A percentile compares a stretch with the other conserved stretches of the same genome.
These are phyloP conservation scores for Termitomyces sp. DNA, from an alignment of 768 basidiomycete genomes.

Conservation along the genomic window DNA sequence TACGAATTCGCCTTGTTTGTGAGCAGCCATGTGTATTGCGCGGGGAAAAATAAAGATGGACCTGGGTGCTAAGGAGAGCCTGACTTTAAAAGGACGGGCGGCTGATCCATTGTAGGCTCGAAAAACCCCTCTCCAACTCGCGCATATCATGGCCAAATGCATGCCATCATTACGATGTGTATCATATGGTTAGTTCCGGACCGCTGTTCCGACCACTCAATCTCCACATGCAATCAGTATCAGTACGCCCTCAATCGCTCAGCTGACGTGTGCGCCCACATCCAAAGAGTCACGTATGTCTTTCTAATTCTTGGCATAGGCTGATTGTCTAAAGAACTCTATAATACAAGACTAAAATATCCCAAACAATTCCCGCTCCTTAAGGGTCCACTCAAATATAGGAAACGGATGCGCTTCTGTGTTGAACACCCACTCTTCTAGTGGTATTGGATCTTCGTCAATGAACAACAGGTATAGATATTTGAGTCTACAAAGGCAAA, in stretches of 20 bases:
- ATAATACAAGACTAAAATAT: slow-evolving; percentile 18
- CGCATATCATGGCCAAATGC: slow-evolving; percentile 9
- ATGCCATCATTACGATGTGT: not conserved
- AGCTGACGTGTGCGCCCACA: not conserved
- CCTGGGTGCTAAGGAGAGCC: not conserved
- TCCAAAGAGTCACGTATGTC: too few relatives aligned
- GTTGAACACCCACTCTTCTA: slow-evolving; percentile 58
- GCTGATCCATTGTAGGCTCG: slow-evolving; percentile 4
- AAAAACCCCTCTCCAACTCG: slow-evolving; percentile 8
- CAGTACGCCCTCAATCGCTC: not conserved
- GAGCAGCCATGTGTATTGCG: slow-evolving; percentile 18
- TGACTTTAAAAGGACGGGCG: slow-evolving; percentile 7
- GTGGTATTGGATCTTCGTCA: slow-evolving; percentile 53
- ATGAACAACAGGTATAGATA: slow-evolving; percentile 69
- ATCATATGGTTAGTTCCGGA: slow-evolving; percentile 9
- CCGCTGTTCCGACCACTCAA: slow-evolving; percentile 10
- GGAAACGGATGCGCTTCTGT: slow-evolving; percentile 78
- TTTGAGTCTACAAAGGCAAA: slow-evolving; percentile 43
- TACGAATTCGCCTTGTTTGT: slow-evolving; percentile 75
- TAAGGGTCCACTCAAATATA: slow-evolving; percentile 56
- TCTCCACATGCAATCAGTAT: not conserved
- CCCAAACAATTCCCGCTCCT: slow-evolving; percentile 40
- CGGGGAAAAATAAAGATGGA: slow-evolving; percentile 7
- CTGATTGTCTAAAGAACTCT: not conserved
- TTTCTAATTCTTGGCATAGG: too few relatives aligned